phyloP scores from a whole-genome alignment of 352 stramenopile genomes.

The Globisporangium irregulare region DNA sequence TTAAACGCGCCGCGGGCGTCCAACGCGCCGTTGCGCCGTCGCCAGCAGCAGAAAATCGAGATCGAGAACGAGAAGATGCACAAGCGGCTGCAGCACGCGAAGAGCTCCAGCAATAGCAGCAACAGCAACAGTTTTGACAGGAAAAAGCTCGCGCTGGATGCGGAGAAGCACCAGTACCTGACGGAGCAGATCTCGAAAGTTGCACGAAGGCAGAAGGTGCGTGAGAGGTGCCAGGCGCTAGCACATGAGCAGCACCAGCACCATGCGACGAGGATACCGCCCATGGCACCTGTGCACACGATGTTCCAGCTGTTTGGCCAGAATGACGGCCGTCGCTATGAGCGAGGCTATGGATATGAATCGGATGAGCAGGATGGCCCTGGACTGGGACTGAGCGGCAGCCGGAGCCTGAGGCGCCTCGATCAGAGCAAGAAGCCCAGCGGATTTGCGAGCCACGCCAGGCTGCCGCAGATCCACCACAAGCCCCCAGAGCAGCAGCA shows the following conservation, averaged over 20 bases:
- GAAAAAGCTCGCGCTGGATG: slow-evolving; percentile 48
- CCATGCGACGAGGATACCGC: not conserved
- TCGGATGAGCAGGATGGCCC: not conserved
- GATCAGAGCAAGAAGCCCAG: slow-evolving; percentile 7
- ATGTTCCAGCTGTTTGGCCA: not conserved
- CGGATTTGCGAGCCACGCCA: not conserved
- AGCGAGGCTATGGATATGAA: not conserved
- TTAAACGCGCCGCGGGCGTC: slow-evolving; percentile 33
- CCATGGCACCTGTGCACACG: not conserved
- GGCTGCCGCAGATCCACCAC: slow-evolving; percentile 9
- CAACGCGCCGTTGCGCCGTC: slow-evolving; percentile 29
- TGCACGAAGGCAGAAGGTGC: slow-evolving; percentile 35
- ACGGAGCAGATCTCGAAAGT: slow-evolving; percentile 58
- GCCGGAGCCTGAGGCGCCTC: slow-evolving; percentile 12
- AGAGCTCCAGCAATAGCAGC: slow-evolving; percentile 28
- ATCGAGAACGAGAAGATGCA: slow-evolving; percentile 50
- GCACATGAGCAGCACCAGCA: not conserved
- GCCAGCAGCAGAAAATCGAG: slow-evolving; percentile 45
- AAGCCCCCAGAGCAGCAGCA: slow-evolving; percentile 2
- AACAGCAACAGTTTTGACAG: slow-evolving; percentile 20
- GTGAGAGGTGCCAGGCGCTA: slow-evolving; percentile 30
- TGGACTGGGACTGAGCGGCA: not conserved
- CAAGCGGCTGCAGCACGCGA: slow-evolving; percentile 33
- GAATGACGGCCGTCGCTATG: not conserved
- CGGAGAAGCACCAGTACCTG: slow-evolving; percentile 43